Evolutionary conservation across 83 land plant species (phyloP).

Genomic region (Picea abies): DNA sequence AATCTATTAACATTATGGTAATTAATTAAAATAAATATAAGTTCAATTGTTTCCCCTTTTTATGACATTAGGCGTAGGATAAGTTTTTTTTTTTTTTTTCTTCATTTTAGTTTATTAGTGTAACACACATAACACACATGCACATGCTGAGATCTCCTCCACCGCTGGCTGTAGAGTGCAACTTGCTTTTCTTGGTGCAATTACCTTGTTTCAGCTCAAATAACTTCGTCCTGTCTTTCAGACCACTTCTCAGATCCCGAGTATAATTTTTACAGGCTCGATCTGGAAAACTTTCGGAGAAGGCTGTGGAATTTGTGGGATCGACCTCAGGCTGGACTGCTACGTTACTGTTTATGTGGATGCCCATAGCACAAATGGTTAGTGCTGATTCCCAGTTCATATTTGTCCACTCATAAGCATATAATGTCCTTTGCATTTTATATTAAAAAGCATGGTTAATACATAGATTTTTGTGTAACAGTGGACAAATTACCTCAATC

Average conservation of each 20-base stretch:
- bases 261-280: constrained; percentile 57
- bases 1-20: too few relatives aligned
- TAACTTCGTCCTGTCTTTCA: background rate
- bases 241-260: background rate
- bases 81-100: too few relatives aligned
- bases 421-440: background rate
- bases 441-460: background rate
- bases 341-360: constrained; percentile 98
- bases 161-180: too few relatives aligned
- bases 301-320: constrained; percentile 46
- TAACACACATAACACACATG: too few relatives aligned
- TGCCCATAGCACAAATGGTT: constrained; percentile 88
- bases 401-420: background rate
- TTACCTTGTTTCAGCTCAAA: background rate
- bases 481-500: constrained; percentile 91
- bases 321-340: constrained; percentile 95
- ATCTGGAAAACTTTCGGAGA: constrained; percentile 59
- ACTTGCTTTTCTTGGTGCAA: background rate
- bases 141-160: too few relatives aligned
- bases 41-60: too few relatives aligned
- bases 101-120: too few relatives aligned
- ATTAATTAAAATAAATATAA: too few relatives aligned
- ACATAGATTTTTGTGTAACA: constrained; percentile 34
- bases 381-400: background rate
- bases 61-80: too few relatives aligned